These are phyloP conservation scores for Myxozyma vanderwaltii DNA, from an alignment of 805 yeast genomes.

Conservation along the genomic window DNA sequence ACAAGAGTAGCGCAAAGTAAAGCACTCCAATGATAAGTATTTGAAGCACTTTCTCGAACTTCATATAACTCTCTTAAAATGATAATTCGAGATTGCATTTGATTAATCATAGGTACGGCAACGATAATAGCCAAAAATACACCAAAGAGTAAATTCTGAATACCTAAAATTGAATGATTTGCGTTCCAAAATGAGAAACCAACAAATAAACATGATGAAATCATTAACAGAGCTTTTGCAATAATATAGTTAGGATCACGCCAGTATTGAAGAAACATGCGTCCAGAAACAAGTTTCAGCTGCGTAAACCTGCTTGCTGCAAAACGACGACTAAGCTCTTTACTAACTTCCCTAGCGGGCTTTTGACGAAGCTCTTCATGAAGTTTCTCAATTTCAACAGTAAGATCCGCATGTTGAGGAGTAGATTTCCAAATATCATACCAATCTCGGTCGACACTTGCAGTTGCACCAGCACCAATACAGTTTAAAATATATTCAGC, in stretches of 20 bases:
- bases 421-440: slow-evolving; percentile 60
- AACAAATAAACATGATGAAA: slow-evolving; percentile 60
- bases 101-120: slow-evolving; percentile 60
- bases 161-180: slow-evolving; percentile 53
- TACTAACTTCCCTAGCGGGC: slow-evolving; percentile 37
- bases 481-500: slow-evolving; percentile 75
- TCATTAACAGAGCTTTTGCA: slow-evolving; percentile 57
- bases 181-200: slow-evolving; percentile 74
- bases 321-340: slow-evolving; percentile 39
- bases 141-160: slow-evolving; percentile 63
- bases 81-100: slow-evolving; percentile 61
- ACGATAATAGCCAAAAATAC: slow-evolving; percentile 57
- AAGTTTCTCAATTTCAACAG: slow-evolving; percentile 43
- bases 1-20: slow-evolving; percentile 56
- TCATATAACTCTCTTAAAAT: slow-evolving; percentile 65
- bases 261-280: slow-evolving; percentile 54
- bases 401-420: slow-evolving; percentile 45
- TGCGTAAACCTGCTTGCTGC: slow-evolving; percentile 55
- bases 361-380: slow-evolving; percentile 35
- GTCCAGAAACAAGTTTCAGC: slow-evolving; percentile 45
- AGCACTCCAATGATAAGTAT: slow-evolving; percentile 72
- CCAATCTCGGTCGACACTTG: slow-evolving; percentile 62
- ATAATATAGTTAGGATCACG: slow-evolving; percentile 64
- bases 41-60: slow-evolving; percentile 68
- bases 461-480: slow-evolving; percentile 82